A percentile compares a stretch with the other conserved stretches of the same genome.
Conservation (phyloP, 345 rosid species). For the Odontarrhena argentea region DNA sequence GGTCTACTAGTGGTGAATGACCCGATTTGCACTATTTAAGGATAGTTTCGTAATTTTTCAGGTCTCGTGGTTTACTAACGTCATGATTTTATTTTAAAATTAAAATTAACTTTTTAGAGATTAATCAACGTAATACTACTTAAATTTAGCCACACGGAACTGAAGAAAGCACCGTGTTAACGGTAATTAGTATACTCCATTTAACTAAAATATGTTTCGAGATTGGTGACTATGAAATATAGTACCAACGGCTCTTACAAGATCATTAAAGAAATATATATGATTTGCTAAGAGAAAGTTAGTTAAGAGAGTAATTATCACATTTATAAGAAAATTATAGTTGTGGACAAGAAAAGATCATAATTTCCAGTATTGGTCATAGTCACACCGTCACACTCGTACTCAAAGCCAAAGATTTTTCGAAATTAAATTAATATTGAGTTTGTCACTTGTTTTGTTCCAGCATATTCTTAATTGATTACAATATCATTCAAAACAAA, state of each 20-base stretch:
- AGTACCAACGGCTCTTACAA: no score
- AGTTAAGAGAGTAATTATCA: background rate
- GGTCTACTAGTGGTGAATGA: background rate
- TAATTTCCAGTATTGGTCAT: constrained; percentile 13
- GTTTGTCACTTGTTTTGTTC: constrained; percentile 17
- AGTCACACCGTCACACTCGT: constrained; percentile 28
- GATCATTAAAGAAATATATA: background rate
- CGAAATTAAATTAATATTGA: constrained; percentile 17
- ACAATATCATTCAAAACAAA: background rate
- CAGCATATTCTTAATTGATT: constrained; percentile 23
- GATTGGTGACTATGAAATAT: no score
- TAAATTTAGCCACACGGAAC: constrained; percentile 33
- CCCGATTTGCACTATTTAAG: background rate
- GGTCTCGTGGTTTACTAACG: background rate
- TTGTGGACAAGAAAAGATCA: background rate
- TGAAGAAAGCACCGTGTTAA: constrained; percentile 9
- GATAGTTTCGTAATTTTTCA: background rate
- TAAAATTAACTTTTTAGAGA: background rate
- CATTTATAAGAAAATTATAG: background rate
- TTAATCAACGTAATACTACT: constrained; percentile 13
- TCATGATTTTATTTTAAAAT: background rate
- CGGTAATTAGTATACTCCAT: constrained; percentile 9
- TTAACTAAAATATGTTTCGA: background rate
- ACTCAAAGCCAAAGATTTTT: constrained; percentile 20
- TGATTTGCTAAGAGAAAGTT: background rate